Base-by-base conservation (phyloP, 495 filamentous ascomycete species). In the Talaromyces nanjingensis region DNA sequence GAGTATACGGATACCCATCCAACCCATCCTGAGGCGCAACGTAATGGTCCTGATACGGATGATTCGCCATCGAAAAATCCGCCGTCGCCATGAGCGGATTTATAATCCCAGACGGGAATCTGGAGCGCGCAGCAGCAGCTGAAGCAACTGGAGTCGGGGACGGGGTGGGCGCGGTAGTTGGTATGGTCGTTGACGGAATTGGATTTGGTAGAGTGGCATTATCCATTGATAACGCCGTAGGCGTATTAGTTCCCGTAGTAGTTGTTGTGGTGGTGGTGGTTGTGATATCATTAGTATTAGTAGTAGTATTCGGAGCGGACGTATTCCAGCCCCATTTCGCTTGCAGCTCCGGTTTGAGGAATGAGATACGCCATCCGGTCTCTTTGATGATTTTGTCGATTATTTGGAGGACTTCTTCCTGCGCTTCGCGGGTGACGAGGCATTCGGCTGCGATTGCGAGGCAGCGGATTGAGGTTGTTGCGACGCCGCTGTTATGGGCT, bases 351-450 rank as follows among this genome's bases (percentile, higher is more conserved):
- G 81, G 79, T 65, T 86, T 80, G 49, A 94, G 73, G 63, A 87
- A 86, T 5, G 83, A 84, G 29, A 92, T 76, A 53, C 81, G 84
- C 91, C 91, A 96, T 49, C 89, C 90, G 0, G 89, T 91, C 65
- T 91, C 86, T 61, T 83, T 84, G n/a, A 81, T 80, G 63, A 96
- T 90, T 64, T 81, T 83, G 25, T 88, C 84, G 59, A 98, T 79
- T 49, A 94, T 91, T 4, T 80, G 66, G n/a, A 97, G 74, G 4
- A 90, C 88, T 72, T 97, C 93, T 68, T 90, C 86, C 76, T 96
- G 92, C 65, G 97, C 89, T 31, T 81, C 77, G 8, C 83, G 82
- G 37, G 83, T 79, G 4, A 82, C 84, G 6, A 98, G 74, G 37
- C 83, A 88, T 70, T 89, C 87, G n/a, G 89, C 88, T 16, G 90